Conservation (phyloP, 2,329 filamentous ascomycete genomes). For the Ascochyta viciae-villosae region DNA sequence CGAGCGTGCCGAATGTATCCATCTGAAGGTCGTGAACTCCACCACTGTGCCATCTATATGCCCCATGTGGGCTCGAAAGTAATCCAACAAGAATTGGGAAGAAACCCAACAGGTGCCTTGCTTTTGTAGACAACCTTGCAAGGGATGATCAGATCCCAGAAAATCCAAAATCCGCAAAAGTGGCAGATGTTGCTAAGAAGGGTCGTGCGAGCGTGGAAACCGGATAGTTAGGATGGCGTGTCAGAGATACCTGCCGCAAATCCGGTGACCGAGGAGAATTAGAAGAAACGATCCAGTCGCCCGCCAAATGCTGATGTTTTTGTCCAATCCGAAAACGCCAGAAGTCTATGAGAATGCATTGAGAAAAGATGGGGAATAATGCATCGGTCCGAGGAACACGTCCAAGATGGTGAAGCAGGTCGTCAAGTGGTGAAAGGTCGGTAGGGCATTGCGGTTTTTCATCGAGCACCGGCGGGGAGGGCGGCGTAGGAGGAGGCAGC, state of each 20-base stretch:
- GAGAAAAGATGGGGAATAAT: constrained; percentile 35
- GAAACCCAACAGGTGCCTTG: constrained; percentile 2
- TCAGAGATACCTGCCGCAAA: constrained; percentile 15
- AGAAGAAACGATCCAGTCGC: constrained; percentile 22
- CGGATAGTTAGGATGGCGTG: constrained; percentile 14
- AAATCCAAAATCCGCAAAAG: neutral
- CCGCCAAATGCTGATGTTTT: constrained; percentile 38
- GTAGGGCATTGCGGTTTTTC: constrained; percentile 13
- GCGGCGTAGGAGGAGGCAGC: constrained; percentile 39
- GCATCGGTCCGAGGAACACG: constrained; percentile 30
- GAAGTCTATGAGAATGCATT: constrained; percentile 35
- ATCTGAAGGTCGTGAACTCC: constrained; percentile 11
- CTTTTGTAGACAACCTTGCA: constrained; percentile 4
- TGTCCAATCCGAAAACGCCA: constrained; percentile 31
- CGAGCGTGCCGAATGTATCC: constrained; percentile 10
- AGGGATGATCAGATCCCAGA: neutral
- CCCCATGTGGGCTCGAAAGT: constrained; percentile 11
- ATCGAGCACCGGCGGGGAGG: constrained; percentile 26
- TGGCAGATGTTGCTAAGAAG: constrained; percentile 8
- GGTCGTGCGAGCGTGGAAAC: constrained; percentile 13
- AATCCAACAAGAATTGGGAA: constrained; percentile 12
- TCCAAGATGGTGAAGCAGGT: constrained; percentile 32
- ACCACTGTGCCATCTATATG: constrained; percentile 16
- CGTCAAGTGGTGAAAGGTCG: constrained; percentile 20
- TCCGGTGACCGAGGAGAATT: constrained; percentile 10